Evolutionary conservation across 225 moss, liverwort and hornwort species (phyloP), one percentile per base, ranked within the genome.

Genomic region (Lunularia cruciata): DNA sequence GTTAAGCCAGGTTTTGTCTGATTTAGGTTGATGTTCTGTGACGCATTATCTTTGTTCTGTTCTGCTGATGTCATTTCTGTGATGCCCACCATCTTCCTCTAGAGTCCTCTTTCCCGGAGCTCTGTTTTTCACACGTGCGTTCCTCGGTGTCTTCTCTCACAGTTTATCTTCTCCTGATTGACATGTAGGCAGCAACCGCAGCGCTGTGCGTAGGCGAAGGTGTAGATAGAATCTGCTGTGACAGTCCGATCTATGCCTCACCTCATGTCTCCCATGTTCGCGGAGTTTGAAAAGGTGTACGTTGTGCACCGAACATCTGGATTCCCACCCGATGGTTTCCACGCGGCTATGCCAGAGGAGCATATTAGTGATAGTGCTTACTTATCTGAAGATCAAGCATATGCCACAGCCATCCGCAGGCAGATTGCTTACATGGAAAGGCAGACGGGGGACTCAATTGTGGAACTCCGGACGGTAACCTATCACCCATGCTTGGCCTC

Each of bases 391-490:
- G 76, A 72, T 66, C 76, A 77, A 64, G 76, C 76, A 16, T 77
- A 77, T 55, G 76, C 71, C 26, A 52, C 57, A 31, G 76, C 76
- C 51, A 77, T 77, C 42, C 70, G 76, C 26, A 57, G 71, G 39
- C 76, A 77, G 65, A 71, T 77, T 49, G 71, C 65, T 12, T 77
- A 77, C 70, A 77, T 77, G 76, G 76, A 77, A 49, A 58, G 71
- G 58, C 64, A 42, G 54, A 77, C 71, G 6, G 71, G 76, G 6
- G 76, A 77, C 28, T 47, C 65, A 19, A 57, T 71, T 14, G 48
- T 38, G 25, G 76, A 77, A 31, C 76, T 77, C 26, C 76, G 76
- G 6, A 66, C 66, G 71, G 76, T 76, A 76, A 70, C 47, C 35
- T 28, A 18, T n/a, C n/a, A n/a, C n/a, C n/a, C n/a, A n/a, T n/a